These are phyloP conservation scores for Magnolia changhungtana DNA, from an alignment of 164 flowering plant species.

Conservation along the genomic window DNA sequence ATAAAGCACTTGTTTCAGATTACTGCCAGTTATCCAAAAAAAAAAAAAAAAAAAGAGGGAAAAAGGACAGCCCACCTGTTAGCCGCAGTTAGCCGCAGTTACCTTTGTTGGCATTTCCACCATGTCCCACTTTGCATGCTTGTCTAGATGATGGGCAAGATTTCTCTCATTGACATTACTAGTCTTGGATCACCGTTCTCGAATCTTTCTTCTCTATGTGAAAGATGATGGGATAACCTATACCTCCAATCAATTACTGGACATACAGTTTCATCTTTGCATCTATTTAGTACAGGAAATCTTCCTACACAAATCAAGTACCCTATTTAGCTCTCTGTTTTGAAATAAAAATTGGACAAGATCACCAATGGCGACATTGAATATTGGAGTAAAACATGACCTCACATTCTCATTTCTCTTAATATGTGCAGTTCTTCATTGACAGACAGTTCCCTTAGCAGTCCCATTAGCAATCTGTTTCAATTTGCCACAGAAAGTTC, in stretches of 20 bases:
- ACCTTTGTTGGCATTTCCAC: background rate
- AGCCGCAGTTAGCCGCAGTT: background rate
- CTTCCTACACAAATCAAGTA: background rate
- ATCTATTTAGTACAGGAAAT: background rate
- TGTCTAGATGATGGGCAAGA: background rate
- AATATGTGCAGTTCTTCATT: background rate
- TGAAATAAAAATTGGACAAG: background rate
- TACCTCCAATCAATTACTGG: too few species aligned
- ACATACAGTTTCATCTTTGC: background rate
- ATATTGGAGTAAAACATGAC: background rate
- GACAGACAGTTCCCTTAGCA: background rate
- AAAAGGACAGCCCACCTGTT: background rate
- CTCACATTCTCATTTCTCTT: background rate
- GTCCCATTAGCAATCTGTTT: background rate
- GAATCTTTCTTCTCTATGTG: background rate
- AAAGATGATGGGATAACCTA: background rate
- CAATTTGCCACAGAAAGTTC: background rate
- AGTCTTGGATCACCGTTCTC: background rate
- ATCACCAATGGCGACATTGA: background rate
- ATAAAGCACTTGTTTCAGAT: background rate
- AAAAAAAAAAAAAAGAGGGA: too few species aligned
- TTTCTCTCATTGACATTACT: too few species aligned
- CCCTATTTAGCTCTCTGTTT: background rate
- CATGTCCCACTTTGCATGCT: background rate
- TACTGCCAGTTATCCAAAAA: background rate